Percentiles rank a stretch among this genome's conserved stretches.
Conservation (phyloP, 805 yeast species). For the Metschnikowia kunwiensis region DNA sequence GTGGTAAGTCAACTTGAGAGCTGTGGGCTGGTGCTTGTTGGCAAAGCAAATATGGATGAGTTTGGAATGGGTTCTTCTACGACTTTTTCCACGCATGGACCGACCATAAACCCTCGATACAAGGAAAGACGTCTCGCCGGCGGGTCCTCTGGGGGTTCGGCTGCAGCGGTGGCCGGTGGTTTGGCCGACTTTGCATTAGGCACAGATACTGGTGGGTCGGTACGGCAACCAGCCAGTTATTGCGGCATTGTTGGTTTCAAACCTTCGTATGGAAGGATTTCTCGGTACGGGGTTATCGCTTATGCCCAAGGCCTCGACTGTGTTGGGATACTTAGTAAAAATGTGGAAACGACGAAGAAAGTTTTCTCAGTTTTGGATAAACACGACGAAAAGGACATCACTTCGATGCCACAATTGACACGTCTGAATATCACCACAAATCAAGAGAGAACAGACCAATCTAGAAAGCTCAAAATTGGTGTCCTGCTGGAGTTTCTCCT, state of each 20-base stretch:
- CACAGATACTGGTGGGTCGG: constrained; percentile 97
- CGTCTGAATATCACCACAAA: constrained; percentile 28
- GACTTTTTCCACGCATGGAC: constrained; percentile 53
- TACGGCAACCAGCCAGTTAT: constrained; percentile 87
- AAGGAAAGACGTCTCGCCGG: constrained; percentile 50
- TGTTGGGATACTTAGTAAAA: constrained; percentile 73
- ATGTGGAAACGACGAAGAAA: constrained; percentile 39
- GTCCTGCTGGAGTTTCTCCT: constrained; percentile 66
- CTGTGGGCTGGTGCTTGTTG: constrained; percentile 55
- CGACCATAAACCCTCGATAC: constrained; percentile 50
- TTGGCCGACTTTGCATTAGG: constrained; percentile 78
- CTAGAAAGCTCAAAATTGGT: constrained; percentile 53
- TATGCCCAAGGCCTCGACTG: constrained; percentile 95
- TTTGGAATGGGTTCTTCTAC: constrained; percentile 94
- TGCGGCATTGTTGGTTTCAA: constrained; percentile 84
- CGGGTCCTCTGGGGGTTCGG: constrained; percentile 96
- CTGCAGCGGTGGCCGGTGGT: constrained; percentile 81
- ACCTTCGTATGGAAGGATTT: constrained; percentile 88
- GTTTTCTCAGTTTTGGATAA: constrained; percentile 58
- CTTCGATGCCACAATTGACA: constrained; percentile 44
- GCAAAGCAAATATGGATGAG: constrained; percentile 92
- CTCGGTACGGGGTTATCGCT: constrained; percentile 88
- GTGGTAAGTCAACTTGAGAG: constrained; percentile 52
- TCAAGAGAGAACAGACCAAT: constrained; percentile 1
- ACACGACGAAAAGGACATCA: constrained; percentile 76